A percentile compares a stretch with the other conserved stretches of the same genome.
These are phyloP conservation scores for Tephrocybe rancida DNA, from an alignment of 768 basidiomycete genomes.

Conservation along the genomic window DNA sequence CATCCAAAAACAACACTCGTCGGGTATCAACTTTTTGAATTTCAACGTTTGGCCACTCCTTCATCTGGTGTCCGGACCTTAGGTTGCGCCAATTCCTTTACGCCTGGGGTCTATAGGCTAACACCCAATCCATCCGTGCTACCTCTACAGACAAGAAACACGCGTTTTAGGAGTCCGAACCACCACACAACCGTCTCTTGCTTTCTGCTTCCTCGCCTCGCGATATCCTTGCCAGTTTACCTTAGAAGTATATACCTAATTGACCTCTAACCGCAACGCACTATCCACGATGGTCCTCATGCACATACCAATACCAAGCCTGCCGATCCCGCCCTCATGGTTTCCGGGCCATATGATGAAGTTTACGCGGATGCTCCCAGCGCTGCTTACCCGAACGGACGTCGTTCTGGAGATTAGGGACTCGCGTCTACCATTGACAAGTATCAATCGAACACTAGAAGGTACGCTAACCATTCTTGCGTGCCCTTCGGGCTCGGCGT, in stretches of 20 bases:
- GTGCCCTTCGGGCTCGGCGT: constrained; percentile 24
- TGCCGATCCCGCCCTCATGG: constrained; percentile 86
- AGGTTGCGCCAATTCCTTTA: not conserved
- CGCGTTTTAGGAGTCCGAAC: constrained; percentile 1
- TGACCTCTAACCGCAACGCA: not conserved
- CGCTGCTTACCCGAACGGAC: constrained; percentile 78
- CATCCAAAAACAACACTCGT: not conserved
- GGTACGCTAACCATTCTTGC: constrained; percentile 46
- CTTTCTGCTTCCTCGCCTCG: not conserved
- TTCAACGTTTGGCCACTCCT: not conserved
- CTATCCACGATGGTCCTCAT: constrained; percentile 30
- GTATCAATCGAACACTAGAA: constrained; percentile 90
- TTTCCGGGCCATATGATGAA: constrained; percentile 95
- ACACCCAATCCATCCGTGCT: not conserved
- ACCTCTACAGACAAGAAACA: not conserved
- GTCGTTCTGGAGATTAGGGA: constrained; percentile 95
- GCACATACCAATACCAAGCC: constrained; percentile 40
- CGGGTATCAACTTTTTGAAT: not conserved
- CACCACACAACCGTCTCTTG: not conserved
- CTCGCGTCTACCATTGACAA: constrained; percentile 89
- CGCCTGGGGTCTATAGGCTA: not conserved
- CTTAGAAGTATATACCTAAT: constrained; percentile 7
- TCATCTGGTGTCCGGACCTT: not conserved
- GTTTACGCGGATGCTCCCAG: constrained; percentile 77
- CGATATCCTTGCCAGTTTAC: not conserved